Base-by-base conservation (phyloP, 73 alveolate species). In the Paramecium bursaria region DNA sequence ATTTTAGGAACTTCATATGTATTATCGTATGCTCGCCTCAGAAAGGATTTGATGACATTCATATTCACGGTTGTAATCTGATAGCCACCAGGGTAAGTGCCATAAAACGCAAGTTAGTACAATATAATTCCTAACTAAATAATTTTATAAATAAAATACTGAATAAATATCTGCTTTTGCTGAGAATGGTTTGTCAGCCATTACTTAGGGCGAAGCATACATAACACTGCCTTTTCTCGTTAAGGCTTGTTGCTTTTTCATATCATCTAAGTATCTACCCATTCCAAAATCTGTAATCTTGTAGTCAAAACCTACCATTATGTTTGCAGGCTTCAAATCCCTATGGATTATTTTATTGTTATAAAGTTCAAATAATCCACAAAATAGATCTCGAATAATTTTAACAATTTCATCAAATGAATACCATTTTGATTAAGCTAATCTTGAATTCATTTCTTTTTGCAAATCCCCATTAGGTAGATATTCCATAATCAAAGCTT, bases 261-360 rank as follows among this genome's bases (percentile, higher is more conserved):
- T 73, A 13, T 86, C 67, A 48, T 42, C 50, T 21, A 50, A 29
- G 6, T 23, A 48, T 39, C 85, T 75, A 26, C 88, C 57, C 51
- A 54, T 87, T 85, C 89, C 90, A 1, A 80, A 26, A 54, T 80
- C 90, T 2, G 90, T 80, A 31, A 48, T 27, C n/a, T 80, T 46
- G 26, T 49, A 57, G 17, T 39, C 75, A 61, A 35, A 23, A 0
- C 19, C 17, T 33, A 67, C 44, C 44, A 67, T 10, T 2, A 67
- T 67, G 30, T 80, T 80, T 6, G 75, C 90, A 1, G 87, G 73
- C 47, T 80, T 80, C 5, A 80, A 7, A 33, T 86, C 91, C 44
- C 91, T 74, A 49, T 86, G 87, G 26, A 86, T 75, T 48, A 86
- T 2, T 50, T 75, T 75, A 15, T 22, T 44, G 9, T 75, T 52